phyloP scores from a whole-genome alignment of 257 asterid genomes.

The Fraxinus anomala region DNA sequence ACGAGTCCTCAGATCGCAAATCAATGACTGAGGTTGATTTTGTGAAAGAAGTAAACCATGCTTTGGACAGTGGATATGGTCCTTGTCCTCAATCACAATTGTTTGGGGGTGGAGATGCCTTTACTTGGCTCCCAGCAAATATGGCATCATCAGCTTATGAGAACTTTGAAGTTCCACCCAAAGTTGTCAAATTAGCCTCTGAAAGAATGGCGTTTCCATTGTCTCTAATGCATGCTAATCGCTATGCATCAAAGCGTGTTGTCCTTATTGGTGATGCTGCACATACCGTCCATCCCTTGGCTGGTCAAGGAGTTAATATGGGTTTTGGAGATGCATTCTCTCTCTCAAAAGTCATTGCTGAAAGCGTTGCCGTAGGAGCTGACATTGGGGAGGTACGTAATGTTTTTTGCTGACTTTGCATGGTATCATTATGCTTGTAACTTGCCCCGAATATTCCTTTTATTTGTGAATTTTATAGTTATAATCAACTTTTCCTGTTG shows the following conservation, averaged over 20 bases:
- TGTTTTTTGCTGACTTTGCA: conserved; percentile 6
- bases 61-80: conserved; percentile 78
- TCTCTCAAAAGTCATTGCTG: conserved; percentile 74
- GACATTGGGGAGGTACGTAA: conserved; percentile 88
- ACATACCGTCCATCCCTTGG: conserved; percentile 97
- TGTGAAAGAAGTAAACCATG: conserved; percentile 60
- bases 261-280: conserved; percentile 96
- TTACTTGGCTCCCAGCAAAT: conserved; percentile 63
- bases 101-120: conserved; percentile 34
- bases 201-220: conserved; percentile 89
- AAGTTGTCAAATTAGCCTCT: conserved; percentile 55
- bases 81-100: conserved; percentile 65
- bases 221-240: conserved; percentile 82
- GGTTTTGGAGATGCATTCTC: conserved; percentile 86
- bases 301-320: conserved; percentile 99
- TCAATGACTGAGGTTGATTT: conserved; percentile 67
- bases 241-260: conserved; percentile 58
- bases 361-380: conserved; percentile 87
- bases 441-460: conserved; percentile 1
- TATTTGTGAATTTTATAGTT: background rate
- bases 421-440: background rate
- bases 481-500: background rate
- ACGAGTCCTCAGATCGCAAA: conserved; percentile 62
- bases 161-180: conserved; percentile 78
- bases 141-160: conserved; percentile 50